Evolutionary conservation across 2,329 filamentous ascomycete genomes (phyloP), one percentile per base, ranked within the genome.

Genomic region (Simplicillium sp.): DNA sequence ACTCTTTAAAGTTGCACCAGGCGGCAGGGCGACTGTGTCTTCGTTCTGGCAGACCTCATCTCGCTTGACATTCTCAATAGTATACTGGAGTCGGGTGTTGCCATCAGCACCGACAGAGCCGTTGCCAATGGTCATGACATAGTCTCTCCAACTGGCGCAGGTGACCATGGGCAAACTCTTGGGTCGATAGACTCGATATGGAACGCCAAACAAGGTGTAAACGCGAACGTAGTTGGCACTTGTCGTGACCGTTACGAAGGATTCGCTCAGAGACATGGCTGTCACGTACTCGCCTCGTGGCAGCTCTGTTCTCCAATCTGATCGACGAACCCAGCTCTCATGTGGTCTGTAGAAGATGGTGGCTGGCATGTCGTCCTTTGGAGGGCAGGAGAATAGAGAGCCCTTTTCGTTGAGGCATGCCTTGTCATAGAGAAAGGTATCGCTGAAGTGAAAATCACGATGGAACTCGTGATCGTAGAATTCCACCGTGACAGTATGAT

Each of bases 311-410:
- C 87, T 80, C 88, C 90, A 97, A 61, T 98, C 92, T 15, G 80
- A 77, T 39, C 92, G 76, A 38, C 86, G 76, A 2, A 89, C 96
- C 92, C 92, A 98, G 1, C 87, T 94, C 65, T 98, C 90, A 56
- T 98, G 92, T 0, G 94, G 92, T 7, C 92, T 79, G 61, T 97
- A 98, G 62, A 95, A 96, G n/a, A 98, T 78, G 28, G 80, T 82
- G 4, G 90, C 86, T 2, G 85, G 80, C 9, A 60, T 51, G 43
- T 80, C 77, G 28, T 78, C 73, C 8, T 70, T 72, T 2, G 87
- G 79, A 16, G 82, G 84, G 45, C 85, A 90, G 1, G 88, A 84
- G 56, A 96, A 96, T 1, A 95, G 71, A 1, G 87, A 75, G 13
- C 92, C 90, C 42, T 86, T 81, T 43, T 94, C 84, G 51, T 86